Base-by-base conservation (phyloP, 2,329 filamentous ascomycete species). In the Ceratocystis harringtonii region DNA sequence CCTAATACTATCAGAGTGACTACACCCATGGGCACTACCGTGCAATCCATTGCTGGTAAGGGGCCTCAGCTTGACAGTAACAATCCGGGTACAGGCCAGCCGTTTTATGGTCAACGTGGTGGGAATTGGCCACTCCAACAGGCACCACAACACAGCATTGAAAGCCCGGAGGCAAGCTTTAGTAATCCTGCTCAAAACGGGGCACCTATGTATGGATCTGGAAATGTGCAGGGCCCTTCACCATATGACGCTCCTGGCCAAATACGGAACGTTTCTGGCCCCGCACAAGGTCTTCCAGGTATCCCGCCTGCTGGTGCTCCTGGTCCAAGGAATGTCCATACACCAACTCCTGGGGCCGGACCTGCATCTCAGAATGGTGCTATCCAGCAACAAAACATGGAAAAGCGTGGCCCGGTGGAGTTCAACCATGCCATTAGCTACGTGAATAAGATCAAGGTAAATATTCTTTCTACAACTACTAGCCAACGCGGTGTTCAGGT, bases 351-450 rank as follows among this genome's bases (percentile, higher is more conserved):
- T 15, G 75, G 76, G 41, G 76, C 76, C 19, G 79, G 79, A 52
- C 81, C 84, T 68, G 81, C 82, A 68, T 81, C 77, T 41, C 73
- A 87, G 66, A 89, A 87, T 70, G 84, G 84, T 57, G 79, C 80
- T 68, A 81, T 80, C 25, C 77, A 79, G 70, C 77, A 83, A 75
- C 75, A 86, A 76, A 77, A 82, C 74, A 77, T 89, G 73, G 92
- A 95, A 75, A 95, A 94, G 73, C 85, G 92, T 65, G 92, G 92
- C 0, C 94, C 94, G 1, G 94, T 99, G 19, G 94, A 99, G 73
- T 99, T 99, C 75, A 99, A 99, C 73, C 94, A 99, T 76, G 94
- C 94, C 0, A 99, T 99, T 69, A 97, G 92, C 74, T 99, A 99
- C 72, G 94, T 99, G 65, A 99, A 99, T 74, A 99, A 99, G 78